These are phyloP conservation scores for Ogataea ramenticola DNA, from an alignment of 805 yeast genomes.

Conservation along the genomic window DNA sequence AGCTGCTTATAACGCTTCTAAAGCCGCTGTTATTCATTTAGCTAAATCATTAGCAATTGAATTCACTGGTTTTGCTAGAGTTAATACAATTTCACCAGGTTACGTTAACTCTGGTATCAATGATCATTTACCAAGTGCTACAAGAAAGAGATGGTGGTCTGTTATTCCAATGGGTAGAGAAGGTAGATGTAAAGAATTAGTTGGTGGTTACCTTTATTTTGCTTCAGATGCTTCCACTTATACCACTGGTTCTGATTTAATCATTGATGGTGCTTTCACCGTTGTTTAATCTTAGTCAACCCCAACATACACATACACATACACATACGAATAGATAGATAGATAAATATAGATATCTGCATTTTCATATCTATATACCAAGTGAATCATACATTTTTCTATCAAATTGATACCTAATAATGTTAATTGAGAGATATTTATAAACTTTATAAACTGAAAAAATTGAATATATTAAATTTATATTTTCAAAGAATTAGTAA, in stretches of 20 bases:
- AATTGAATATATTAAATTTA: neutral
- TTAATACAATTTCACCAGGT: slow-evolving; percentile 46
- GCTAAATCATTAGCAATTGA: slow-evolving; percentile 41
- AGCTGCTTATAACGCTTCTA: slow-evolving; percentile 42
- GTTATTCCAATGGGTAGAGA: slow-evolving; percentile 39
- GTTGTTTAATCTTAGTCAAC: slow-evolving; percentile 24
- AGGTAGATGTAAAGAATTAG: slow-evolving; percentile 40
- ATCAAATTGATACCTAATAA: no score
- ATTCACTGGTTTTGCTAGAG: slow-evolving; percentile 45
- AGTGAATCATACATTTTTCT: no score
- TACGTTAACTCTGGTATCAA: slow-evolving; percentile 41
- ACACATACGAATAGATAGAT: no score
- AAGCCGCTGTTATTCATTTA: slow-evolving; percentile 42
- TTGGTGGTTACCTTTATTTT: slow-evolving; percentile 45
- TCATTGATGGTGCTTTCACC: slow-evolving; percentile 45
- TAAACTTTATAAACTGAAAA: neutral
- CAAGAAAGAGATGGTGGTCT: slow-evolving; percentile 24
- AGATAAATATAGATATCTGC: no score
- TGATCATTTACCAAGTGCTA: slow-evolving; percentile 17
- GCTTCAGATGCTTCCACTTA: slow-evolving; percentile 45
- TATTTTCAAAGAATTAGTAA: no score
- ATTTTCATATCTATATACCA: no score
- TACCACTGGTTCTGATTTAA: slow-evolving; percentile 42
- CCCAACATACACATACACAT: no score
- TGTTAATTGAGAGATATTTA: no score